These are phyloP conservation scores for Raffaelea ambrosiae DNA, from an alignment of 2,329 filamentous ascomycete genomes.

Conservation along the genomic window DNA sequence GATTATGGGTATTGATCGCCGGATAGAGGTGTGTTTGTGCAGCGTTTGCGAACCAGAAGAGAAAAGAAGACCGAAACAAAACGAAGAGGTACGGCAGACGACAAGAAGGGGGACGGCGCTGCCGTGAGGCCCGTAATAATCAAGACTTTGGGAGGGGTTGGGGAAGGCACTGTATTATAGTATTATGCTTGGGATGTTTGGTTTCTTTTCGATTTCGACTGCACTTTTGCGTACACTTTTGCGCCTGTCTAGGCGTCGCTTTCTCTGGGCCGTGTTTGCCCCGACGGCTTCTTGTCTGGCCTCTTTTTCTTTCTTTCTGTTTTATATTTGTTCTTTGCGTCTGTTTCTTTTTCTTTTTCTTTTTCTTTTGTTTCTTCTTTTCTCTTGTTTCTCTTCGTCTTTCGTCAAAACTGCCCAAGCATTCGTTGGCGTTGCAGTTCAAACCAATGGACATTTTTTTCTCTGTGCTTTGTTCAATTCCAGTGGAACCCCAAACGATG, in stretches of 20 bases:
- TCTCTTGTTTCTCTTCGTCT: slow-evolving; percentile 9
- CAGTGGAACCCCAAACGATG: too few relatives aligned
- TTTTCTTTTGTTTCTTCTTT: slow-evolving; percentile 8
- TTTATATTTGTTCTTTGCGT: background rate
- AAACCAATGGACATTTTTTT: too few relatives aligned
- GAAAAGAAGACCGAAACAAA: background rate
- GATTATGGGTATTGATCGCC: slow-evolving; percentile 60
- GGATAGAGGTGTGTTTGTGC: slow-evolving; percentile 25
- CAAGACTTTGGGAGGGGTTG: too few relatives aligned
- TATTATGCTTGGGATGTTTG: slow-evolving; percentile 11
- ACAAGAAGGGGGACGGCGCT: background rate
- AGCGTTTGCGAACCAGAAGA: background rate
- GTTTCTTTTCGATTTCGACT: slow-evolving; percentile 14
- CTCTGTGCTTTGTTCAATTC: too few relatives aligned
- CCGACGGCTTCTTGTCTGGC: too few relatives aligned
- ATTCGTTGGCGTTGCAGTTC: too few relatives aligned
- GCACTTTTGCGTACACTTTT: too few relatives aligned
- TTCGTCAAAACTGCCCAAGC: background rate
- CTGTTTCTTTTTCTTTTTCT: slow-evolving; percentile 7
- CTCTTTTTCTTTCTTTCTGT: background rate
- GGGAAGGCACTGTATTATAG: too few relatives aligned
- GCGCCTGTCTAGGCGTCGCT: too few relatives aligned
- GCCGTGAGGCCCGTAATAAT: too few relatives aligned
- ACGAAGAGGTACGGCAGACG: background rate
- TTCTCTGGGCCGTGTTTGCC: background rate